Conservation (phyloP, 352 stramenopile genomes). For the Pseudoperonospora humuli region DNA sequence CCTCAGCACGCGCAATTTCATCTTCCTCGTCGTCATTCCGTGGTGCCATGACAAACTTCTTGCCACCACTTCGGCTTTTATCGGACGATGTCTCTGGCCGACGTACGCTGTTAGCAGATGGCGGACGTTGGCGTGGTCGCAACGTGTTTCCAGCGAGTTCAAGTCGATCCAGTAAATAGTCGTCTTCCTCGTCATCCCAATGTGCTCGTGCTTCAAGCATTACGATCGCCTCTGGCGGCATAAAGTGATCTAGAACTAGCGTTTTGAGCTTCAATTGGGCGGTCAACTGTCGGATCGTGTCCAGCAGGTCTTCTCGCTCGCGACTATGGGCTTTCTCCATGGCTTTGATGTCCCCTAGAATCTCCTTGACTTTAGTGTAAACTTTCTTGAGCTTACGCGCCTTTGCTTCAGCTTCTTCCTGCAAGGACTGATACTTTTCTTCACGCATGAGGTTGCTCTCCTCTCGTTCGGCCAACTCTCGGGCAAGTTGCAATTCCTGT, state of each 20-base stretch:
- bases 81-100: too few relatives aligned
- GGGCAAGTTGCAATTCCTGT: conserved; percentile 79
- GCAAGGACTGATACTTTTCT: conserved; percentile 67
- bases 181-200: conserved; percentile 74
- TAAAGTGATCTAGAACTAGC: conserved; percentile 90
- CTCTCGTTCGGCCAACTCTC: too few relatives aligned
- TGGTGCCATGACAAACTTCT: too few relatives aligned
- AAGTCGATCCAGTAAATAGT: conserved; percentile 60
- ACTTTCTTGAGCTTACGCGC: too few relatives aligned
- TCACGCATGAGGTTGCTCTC: too few relatives aligned
- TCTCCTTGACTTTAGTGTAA: too few relatives aligned
- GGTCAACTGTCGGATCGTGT: conserved; percentile 94
- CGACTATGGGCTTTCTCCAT: conserved; percentile 89
- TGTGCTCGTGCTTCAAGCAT: conserved; percentile 50
- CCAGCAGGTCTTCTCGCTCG: conserved; percentile 91
- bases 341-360: conserved; percentile 89
- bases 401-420: conserved; percentile 93
- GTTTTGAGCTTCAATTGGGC: conserved; percentile 94
- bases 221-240: conserved; percentile 47
- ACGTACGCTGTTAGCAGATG: too few relatives aligned
- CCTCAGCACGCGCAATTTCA: too few relatives aligned
- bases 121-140: conserved; percentile 48
- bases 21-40: too few relatives aligned
- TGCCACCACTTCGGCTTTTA: too few relatives aligned
- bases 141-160: conserved; percentile 71